Conservation (phyloP, 2,329 filamentous ascomycete genomes). For the Cryphonectria naterciae region DNA sequence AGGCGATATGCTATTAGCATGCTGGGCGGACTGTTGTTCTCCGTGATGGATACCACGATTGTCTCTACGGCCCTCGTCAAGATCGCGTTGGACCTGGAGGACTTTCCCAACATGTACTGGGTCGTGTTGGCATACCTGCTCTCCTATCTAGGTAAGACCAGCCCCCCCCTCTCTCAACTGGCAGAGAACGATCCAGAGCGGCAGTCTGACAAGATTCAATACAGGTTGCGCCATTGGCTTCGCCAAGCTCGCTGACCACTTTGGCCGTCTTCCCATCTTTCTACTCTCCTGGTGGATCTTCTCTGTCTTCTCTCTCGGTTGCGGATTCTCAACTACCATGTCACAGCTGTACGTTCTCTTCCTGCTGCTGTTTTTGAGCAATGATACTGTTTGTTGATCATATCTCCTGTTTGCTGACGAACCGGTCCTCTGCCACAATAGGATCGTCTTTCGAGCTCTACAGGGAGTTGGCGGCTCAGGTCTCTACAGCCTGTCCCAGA, state of each 20-base stretch:
- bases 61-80: conserved; percentile 62
- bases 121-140: conserved; percentile 60
- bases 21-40: conserved; percentile 58
- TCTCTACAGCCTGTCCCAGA: conserved; percentile 63
- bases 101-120: conserved; percentile 59
- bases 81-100: conserved; percentile 55
- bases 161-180: too few species aligned
- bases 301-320: conserved; percentile 58
- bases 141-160: conserved; percentile 55
- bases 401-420: conserved; percentile 10
- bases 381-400: not conserved
- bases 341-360: conserved; percentile 49
- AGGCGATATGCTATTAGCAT: conserved; percentile 41
- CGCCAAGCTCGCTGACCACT: conserved; percentile 63
- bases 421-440: conserved; percentile 33
- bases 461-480: conserved; percentile 66
- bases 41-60: conserved; percentile 61
- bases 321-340: conserved; percentile 55
- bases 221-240: conserved; percentile 60
- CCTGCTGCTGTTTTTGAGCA: not conserved
- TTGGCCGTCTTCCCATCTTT: conserved; percentile 56
- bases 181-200: too few species aligned
- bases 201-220: not conserved
- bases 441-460: conserved; percentile 61
- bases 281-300: conserved; percentile 58